These are phyloP conservation scores for Nannochloris sp. DNA, from an alignment of 139 green algal genomes.

Conservation along the genomic window DNA sequence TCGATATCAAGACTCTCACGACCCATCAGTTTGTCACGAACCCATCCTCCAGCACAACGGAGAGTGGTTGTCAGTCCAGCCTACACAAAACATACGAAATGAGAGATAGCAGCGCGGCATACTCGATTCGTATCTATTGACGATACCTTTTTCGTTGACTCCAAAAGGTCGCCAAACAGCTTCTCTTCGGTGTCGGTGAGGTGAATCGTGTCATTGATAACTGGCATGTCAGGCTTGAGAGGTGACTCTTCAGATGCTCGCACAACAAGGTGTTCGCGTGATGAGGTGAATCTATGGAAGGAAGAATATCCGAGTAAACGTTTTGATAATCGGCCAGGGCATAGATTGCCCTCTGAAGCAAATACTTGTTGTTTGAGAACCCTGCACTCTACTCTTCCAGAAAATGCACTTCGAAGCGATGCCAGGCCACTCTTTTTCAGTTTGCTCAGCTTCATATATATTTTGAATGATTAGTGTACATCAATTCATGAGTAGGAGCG, in stretches of 20 bases:
- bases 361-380: too few relatives aligned
- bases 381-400: neutral
- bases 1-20: constrained; percentile 86
- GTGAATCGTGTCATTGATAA: constrained; percentile 31
- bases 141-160: constrained; percentile 34
- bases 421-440: neutral
- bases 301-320: too few relatives aligned
- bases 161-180: constrained; percentile 71
- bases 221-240: constrained; percentile 13
- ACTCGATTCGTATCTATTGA: neutral
- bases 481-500: too few relatives aligned
- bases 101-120: too few relatives aligned
- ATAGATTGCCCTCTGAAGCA: too few relatives aligned
- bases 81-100: neutral
- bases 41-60: constrained; percentile 90
- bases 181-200: constrained; percentile 57
- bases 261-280: too few relatives aligned
- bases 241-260: neutral
- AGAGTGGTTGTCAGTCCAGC: constrained; percentile 46
- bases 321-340: too few relatives aligned
- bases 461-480: neutral
- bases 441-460: constrained; percentile 1
- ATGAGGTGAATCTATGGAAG: too few relatives aligned
- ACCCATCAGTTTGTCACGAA: constrained; percentile 92
- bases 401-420: constrained; percentile 1